Percentiles rank a stretch among this genome's conserved stretches.
Evolutionary conservation across 768 basidiomycete species (phyloP).

Genomic region (Ephemerocybe angulata): DNA sequence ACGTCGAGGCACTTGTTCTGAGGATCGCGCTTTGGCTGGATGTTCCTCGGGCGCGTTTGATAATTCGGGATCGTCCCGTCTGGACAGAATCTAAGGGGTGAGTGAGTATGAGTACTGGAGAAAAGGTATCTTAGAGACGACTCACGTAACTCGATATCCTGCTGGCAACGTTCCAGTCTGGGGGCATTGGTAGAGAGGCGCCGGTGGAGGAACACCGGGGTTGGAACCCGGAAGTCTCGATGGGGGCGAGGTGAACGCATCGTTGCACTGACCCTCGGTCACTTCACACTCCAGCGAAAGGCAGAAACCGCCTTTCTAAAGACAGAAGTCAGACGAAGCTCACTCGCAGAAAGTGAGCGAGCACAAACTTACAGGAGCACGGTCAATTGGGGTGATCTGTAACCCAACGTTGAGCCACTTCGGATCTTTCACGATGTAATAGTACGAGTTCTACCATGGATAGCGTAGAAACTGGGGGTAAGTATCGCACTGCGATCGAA

Average conservation of each 20-base stretch:
- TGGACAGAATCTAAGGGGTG: conserved; percentile 22
- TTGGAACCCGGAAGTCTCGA: conserved; percentile 20
- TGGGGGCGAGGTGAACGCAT: conserved; percentile 21
- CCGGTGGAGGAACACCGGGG: conserved; percentile 14
- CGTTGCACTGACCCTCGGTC: conserved; percentile 14
- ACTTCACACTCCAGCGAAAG: conserved; percentile 15
- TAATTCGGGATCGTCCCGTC: conserved; percentile 18
- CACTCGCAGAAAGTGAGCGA: background rate
- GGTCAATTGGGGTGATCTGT: conserved; percentile 14
- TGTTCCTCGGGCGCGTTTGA: conserved; percentile 16
- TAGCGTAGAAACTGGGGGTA: background rate
- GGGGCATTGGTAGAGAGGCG: conserved; percentile 23
- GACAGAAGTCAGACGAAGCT: too few relatives aligned
- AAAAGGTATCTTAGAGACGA: background rate
- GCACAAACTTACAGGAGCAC: conserved; percentile 13
- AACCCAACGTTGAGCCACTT: conserved; percentile 24
- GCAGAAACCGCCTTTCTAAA: conserved; percentile 23
- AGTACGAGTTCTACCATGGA: conserved; percentile 14
- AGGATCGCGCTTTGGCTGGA: conserved; percentile 14
- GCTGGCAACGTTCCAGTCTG: conserved; percentile 4
- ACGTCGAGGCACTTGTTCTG: conserved; percentile 26
- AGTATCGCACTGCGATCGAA: background rate
- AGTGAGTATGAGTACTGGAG: background rate
- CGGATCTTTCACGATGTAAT: conserved; percentile 24
- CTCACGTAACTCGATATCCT: conserved; percentile 26